Conservation (phyloP, 345 rosid species). For the Acer yangbiense region DNA sequence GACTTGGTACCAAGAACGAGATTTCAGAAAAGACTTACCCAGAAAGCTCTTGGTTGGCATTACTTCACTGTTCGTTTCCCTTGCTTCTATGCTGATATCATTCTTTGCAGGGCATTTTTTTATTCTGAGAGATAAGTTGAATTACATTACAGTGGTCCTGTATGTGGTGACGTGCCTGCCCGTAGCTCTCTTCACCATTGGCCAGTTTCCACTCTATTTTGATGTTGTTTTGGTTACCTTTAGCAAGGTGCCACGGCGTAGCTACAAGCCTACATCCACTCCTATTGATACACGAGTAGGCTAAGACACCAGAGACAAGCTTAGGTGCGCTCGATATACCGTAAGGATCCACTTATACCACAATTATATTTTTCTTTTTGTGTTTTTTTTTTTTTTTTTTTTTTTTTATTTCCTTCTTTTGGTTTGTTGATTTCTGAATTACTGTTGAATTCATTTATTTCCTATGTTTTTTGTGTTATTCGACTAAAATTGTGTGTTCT, state of each 20-base stretch:
- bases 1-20: conserved; percentile 37
- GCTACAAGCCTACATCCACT: too few species aligned
- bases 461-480: not conserved
- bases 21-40: conserved; percentile 37
- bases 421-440: not conserved
- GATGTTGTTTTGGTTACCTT: conserved; percentile 41
- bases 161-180: conserved; percentile 50
- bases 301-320: too few species aligned
- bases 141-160: conserved; percentile 38
- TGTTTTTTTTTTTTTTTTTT: not conserved
- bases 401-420: too few species aligned
- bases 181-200: conserved; percentile 38
- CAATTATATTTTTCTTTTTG: not conserved
- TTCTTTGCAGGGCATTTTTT: conserved; percentile 62
- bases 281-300: too few species aligned
- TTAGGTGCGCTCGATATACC: too few species aligned
- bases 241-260: conserved; percentile 46
- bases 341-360: too few species aligned
- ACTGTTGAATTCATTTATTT: not conserved
- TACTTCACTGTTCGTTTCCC: conserved; percentile 42
- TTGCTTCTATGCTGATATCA: conserved; percentile 39
- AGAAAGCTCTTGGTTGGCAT: conserved; percentile 40
- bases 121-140: conserved; percentile 40
- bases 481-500: not conserved
- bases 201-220: conserved; percentile 48